phyloP scores from a whole-genome alignment of 176 grass and related monocot species.

The Sorghum bicolor region Sorghum_bicolor_NCBIv3 NC_012871.2:66984001-66984500 shows the following conservation, averaged over 20 bases:
- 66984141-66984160: not conserved
- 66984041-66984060: slow-evolving; percentile 68
- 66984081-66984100: slow-evolving; percentile 69
- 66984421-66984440: not conserved
- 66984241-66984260: not conserved
- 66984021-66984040: slow-evolving; percentile 63
- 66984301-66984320: not conserved
- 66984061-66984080: slow-evolving; percentile 77
- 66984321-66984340: not conserved
- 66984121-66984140: not conserved
- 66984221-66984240: not conserved
- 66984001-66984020: not conserved
- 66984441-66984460: not conserved
- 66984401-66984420: not conserved
- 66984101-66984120: not conserved
- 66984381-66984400: not conserved
- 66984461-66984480: not conserved
- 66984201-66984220: not conserved
- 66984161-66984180: not conserved
- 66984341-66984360: not conserved
- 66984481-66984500: not conserved
- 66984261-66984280: not conserved
- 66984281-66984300: not conserved
- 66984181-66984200: too few relatives aligned
- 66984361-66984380: not conserved